phyloP scores from a whole-genome alignment of 164 flowering plant genomes.

The Tetracentron sinense region DNA sequence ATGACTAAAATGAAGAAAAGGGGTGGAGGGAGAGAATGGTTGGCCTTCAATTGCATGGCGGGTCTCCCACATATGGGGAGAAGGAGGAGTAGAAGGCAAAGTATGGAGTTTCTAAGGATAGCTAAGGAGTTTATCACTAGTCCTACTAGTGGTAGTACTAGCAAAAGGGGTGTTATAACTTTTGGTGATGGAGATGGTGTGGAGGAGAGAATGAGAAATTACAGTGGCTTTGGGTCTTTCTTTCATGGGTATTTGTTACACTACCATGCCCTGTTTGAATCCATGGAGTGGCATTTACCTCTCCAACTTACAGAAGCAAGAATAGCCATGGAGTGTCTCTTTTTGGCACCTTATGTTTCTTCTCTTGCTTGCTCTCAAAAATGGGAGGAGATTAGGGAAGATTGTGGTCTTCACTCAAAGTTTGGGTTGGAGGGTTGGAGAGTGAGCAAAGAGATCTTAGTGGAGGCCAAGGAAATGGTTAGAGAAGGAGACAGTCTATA shows the following conservation, averaged over 20 bases:
- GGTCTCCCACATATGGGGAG: conserved; percentile 37
- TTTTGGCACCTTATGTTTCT: conserved; percentile 28
- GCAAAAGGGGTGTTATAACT: conserved; percentile 24
- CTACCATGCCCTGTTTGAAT: conserved; percentile 28
- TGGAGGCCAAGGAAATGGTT: conserved; percentile 37
- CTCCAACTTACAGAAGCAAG: conserved; percentile 31
- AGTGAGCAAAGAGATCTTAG: conserved; percentile 28
- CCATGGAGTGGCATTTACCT: conserved; percentile 34
- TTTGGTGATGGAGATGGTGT: conserved; percentile 24
- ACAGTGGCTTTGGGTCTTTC: conserved; percentile 21
- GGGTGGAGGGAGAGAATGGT: conserved; percentile 24
- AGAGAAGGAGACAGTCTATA: conserved; percentile 24
- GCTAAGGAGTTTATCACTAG: conserved; percentile 20
- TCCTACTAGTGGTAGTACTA: background rate
- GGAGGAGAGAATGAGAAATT: conserved; percentile 4
- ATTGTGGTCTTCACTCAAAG: background rate
- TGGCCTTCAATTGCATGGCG: conserved; percentile 41
- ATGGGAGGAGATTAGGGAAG: conserved; percentile 26
- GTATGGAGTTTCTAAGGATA: conserved; percentile 19
- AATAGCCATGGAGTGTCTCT: conserved; percentile 34
- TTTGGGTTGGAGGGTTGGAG: conserved; percentile 21
- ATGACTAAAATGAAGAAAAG: conserved; percentile 21
- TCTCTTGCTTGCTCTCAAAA: conserved; percentile 18
- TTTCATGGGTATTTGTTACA: conserved; percentile 25
- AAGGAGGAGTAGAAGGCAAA: conserved; percentile 15